Evolutionary conservation across 805 yeast species (phyloP).

Genomic region (Candida sakaeoensis): DNA sequence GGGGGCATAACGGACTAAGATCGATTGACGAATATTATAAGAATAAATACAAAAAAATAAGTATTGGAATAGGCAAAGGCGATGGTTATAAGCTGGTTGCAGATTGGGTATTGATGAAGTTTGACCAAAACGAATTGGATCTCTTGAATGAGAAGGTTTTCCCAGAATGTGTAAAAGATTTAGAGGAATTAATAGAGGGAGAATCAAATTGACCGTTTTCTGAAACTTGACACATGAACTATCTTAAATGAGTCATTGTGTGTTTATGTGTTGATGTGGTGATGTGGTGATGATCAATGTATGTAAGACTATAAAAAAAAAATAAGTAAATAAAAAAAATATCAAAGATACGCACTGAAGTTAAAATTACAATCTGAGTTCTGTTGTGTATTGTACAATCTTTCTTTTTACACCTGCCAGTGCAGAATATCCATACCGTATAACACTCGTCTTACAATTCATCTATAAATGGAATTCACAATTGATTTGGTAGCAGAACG

Average conservation of each 20-base stretch:
- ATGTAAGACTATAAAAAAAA: too few relatives aligned
- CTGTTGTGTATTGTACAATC: too few relatives aligned
- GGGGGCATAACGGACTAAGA: conserved; percentile 85
- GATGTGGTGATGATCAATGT: background rate
- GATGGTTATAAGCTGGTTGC: background rate
- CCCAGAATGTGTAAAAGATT: conserved; percentile 33
- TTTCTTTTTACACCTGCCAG: too few relatives aligned
- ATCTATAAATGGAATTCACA: conserved; percentile 40
- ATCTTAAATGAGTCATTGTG: too few relatives aligned
- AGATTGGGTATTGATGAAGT: conserved; percentile 55
- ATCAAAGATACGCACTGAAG: background rate
- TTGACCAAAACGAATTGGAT: conserved; percentile 43
- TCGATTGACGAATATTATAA: conserved; percentile 46
- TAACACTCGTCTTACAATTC: background rate
- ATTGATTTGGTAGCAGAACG: conserved; percentile 49
- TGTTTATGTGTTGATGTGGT: background rate
- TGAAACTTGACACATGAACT: too few relatives aligned
- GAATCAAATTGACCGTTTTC: too few relatives aligned
- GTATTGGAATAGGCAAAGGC: conserved; percentile 78
- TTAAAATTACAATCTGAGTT: background rate
- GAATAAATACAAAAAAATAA: conserved; percentile 55
- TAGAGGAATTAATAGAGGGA: conserved; percentile 21
- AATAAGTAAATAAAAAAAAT: too few relatives aligned
- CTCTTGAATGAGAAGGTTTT: conserved; percentile 37
- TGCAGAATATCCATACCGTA: too few relatives aligned